phyloP scores from a whole-genome alignment of 306 rosid genomes.

The Cicer judaicum region DNA sequence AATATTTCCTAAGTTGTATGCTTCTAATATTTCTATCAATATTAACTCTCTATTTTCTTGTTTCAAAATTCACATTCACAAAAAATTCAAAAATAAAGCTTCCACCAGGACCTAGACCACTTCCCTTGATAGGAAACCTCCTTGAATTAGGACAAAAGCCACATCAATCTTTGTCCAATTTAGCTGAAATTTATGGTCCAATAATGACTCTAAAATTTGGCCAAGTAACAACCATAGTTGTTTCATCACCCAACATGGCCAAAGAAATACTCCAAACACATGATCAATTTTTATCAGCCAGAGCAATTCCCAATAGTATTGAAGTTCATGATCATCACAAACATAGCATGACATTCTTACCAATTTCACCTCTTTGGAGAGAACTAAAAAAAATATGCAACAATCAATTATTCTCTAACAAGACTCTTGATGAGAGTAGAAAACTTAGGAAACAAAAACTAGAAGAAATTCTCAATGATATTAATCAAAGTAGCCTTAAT shows the following conservation, averaged over 20 bases:
- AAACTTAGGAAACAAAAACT: background rate
- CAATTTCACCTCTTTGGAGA: slow-evolving; percentile 33
- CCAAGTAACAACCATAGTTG: slow-evolving; percentile 32
- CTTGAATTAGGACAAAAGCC: slow-evolving; percentile 14
- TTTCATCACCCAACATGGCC: slow-evolving; percentile 31
- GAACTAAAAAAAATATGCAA: slow-evolving; percentile 9
- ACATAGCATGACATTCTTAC: slow-evolving; percentile 25
- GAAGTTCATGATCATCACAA: slow-evolving; percentile 14
- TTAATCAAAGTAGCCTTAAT: background rate
- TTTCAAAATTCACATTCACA: background rate
- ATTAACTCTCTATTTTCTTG: background rate
- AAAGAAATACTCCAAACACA: slow-evolving; percentile 30
- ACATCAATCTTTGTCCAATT: slow-evolving; percentile 10
- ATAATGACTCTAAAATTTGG: slow-evolving; percentile 32
- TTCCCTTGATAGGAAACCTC: slow-evolving; percentile 31
- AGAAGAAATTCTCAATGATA: slow-evolving; percentile 22
- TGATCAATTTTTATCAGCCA: slow-evolving; percentile 1
- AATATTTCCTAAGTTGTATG: background rate
- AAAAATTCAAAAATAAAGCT: slow-evolving; percentile 2
- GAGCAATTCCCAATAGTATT: background rate
- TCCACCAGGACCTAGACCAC: slow-evolving; percentile 29
- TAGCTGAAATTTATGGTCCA: slow-evolving; percentile 21
- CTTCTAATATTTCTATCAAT: background rate
- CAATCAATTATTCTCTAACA: slow-evolving; percentile 1
- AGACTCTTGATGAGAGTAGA: slow-evolving; percentile 5